Base-by-base conservation (phyloP, 805 yeast species). In the Clavispora santaluciae region DNA sequence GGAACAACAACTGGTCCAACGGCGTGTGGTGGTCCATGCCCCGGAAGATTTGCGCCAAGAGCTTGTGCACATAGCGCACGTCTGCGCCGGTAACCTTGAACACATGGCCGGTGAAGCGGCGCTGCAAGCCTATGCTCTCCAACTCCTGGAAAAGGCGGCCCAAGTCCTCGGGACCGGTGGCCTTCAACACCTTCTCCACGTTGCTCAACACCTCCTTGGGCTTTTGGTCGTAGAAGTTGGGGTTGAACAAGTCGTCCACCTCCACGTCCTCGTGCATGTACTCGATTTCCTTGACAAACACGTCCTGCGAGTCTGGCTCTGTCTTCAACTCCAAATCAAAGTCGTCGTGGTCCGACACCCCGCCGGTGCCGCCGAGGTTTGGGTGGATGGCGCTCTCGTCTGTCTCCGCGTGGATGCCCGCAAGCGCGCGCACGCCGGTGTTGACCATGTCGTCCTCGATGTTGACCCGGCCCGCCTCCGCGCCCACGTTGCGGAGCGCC, bases 51-150 rank as follows among this genome's bases (percentile, higher is more conserved):
- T 29, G 44, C 9, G 34, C 34, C 40, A 49, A 41, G 35, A 41
- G 45, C 22, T 44, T 39, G 28, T 40, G 43, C 36, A 50, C 42
- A 36, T 38, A 42, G 11, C 34, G 36, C 16, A 51, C 50, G 17
- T 46, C 34, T 2, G 48, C 55, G 17, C 50, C 40, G 2, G 55
- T 51, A 17, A 47, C 50, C 10, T 48, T 42, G 34, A 51, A 36
- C 10, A 49, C 42, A 42, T 51, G 55, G 15, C 46, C 46, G n/a
- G 49, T 38, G 22, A 49, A 49, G 9, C 38, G 29, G 15, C 46
- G 40, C 6, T 51, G 43, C 25, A 51, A 45, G 4, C 55, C 55
- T 22, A 41, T 29, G 15, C 21, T 22, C 23, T 44, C 47, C 16
- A 51, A 41, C 12, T 33, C 31, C 18, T 41, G 36, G 28, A 38